These are phyloP conservation scores for Sclerotinia nivalis DNA, from an alignment of 2,329 filamentous ascomycete genomes.

Conservation along the genomic window DNA sequence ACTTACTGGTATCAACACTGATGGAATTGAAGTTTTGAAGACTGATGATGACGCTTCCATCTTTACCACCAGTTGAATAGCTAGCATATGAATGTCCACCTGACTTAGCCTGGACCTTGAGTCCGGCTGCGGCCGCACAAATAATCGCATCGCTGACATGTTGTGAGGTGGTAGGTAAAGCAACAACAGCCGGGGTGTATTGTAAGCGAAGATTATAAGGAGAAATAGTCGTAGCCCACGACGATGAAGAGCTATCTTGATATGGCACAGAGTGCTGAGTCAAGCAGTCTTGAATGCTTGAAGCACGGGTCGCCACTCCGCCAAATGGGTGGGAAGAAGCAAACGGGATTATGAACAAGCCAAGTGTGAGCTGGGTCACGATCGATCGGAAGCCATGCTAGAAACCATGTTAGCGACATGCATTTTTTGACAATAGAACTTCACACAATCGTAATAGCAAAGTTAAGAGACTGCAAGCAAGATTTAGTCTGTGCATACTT, in stretches of 20 bases:
- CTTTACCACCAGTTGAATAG: slow-evolving; percentile 48
- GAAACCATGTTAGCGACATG: slow-evolving; percentile 1
- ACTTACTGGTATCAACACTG: slow-evolving; percentile 47
- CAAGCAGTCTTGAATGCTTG: slow-evolving; percentile 28
- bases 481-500: slow-evolving; percentile 1
- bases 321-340: slow-evolving; percentile 3
- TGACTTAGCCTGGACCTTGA: slow-evolving; percentile 53
- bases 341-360: background rate
- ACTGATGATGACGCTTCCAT: slow-evolving; percentile 56
- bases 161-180: slow-evolving; percentile 38
- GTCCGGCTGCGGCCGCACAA: slow-evolving; percentile 47
- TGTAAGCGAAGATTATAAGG: slow-evolving; percentile 35
- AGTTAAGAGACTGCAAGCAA: background rate
- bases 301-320: background rate
- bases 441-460: background rate
- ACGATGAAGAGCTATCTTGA: slow-evolving; percentile 24
- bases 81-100: slow-evolving; percentile 60
- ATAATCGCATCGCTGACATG: slow-evolving; percentile 48
- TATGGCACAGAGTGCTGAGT: slow-evolving; percentile 25
- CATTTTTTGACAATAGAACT: background rate
- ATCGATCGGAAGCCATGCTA: slow-evolving; percentile 1
- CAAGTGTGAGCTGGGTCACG: slow-evolving; percentile 2
- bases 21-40: slow-evolving; percentile 55
- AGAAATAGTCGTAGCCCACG: slow-evolving; percentile 27
- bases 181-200: slow-evolving; percentile 32